Evolutionary conservation across 768 basidiomycete genomes (phyloP), one percentile per base, ranked within the genome.

Genomic region (Ramaria rubella): DNA sequence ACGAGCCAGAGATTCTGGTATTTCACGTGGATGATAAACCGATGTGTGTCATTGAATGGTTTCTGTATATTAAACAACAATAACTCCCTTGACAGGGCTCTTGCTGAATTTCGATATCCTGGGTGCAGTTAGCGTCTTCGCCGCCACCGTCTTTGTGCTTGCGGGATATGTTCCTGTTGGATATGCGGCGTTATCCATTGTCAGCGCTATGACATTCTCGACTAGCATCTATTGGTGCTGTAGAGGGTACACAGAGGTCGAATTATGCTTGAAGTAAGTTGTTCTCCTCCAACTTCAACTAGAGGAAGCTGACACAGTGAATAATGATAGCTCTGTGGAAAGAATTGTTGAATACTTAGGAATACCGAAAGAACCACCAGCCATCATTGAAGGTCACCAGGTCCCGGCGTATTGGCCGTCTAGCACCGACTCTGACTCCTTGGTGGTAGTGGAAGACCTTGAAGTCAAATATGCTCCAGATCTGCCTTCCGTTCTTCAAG

Each of bases 401-500:
- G 65, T 69, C 3, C 71, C 71, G 0, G 62, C 68, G 8, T 73
- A 64, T 34, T 64, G 63, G 63, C 63, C 61, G 11, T 57, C 63
- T 9, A 56, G 23, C 33, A 29, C 58, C 8, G 49, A 53, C 21
- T 49, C 52, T 15, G 71, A 69, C 70, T 70, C 4, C 58, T 64
- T 23, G 70, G 68, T 24, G 67, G 72, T 15, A 63, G 70, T 55
- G 52, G 52, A 54, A 59, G 59, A 58, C 60, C 63, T 75, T 21
- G 68, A 66, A 30, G 69, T 76, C 58, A 69, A 69, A 53, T 75
- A 75, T 61, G 65, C 68, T 14, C 69, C 70, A 1, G 72, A 75
- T 49, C 62, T 75, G 8, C 72, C 72, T 2, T 63, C 69, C 14
- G 71, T 73, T 3, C 67, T 75, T 54, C 65, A 70, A 44, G 72